Conservation (phyloP, 331 rosid genomes). For the Rosa hybrid region DNA sequence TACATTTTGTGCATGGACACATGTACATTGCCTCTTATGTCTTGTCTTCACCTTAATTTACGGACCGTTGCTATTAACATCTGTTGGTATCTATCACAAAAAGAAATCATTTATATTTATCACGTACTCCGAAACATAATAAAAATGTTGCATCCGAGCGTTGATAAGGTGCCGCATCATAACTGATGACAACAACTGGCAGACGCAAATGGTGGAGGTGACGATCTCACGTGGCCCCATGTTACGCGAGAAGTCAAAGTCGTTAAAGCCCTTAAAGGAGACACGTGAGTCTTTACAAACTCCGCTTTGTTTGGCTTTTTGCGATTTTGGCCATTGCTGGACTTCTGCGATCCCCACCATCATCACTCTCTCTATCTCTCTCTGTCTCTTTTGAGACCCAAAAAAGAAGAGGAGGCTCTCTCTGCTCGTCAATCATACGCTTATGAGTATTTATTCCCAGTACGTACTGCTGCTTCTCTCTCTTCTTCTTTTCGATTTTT, state of each 20-base stretch:
- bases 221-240: neutral
- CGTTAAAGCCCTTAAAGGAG: neutral
- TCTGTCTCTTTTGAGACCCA: neutral
- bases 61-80: no score
- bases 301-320: neutral
- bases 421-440: conserved; percentile 17
- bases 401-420: neutral
- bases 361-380: neutral
- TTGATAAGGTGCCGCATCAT: no score
- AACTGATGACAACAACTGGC: no score
- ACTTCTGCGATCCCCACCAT: conserved; percentile 14
- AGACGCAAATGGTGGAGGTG: no score
- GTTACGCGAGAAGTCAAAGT: neutral
- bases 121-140: no score
- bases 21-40: no score
- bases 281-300: neutral
- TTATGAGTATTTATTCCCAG: neutral
- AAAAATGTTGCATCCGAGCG: no score
- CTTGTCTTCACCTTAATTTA: no score
- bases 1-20: no score
- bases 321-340: neutral
- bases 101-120: no score
- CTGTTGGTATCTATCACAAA: no score
- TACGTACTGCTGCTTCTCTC: neutral
- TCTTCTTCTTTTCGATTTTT: neutral